Percentiles rank a stretch among this genome's conserved stretches.
Evolutionary conservation across 352 stramenopile species (phyloP).

Genomic region (Discostella stelligera): DNA sequence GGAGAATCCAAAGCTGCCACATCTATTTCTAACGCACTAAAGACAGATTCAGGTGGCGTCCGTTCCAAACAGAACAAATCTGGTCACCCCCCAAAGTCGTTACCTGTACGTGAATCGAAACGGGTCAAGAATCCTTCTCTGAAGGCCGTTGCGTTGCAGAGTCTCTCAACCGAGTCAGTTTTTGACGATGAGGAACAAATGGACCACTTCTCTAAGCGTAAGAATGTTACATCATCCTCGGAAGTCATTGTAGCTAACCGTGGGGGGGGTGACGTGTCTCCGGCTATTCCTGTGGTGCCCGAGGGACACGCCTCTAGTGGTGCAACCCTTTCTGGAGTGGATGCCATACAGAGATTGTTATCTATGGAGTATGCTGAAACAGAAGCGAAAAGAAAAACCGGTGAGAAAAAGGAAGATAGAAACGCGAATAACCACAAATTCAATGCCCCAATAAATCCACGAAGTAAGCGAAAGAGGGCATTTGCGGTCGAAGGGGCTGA

Average conservation of each 20-base stretch:
- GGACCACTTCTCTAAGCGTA: slow-evolving; percentile 7
- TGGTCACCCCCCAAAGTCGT: slow-evolving; percentile 10
- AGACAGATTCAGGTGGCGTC: slow-evolving; percentile 3
- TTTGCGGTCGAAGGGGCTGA: neutral
- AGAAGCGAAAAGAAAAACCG: neutral
- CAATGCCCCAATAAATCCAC: neutral
- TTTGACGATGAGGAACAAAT: slow-evolving; percentile 13
- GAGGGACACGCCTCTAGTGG: slow-evolving; percentile 14
- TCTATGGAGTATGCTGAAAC: neutral
- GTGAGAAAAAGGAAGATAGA: too few relatives aligned
- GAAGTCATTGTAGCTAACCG: neutral
- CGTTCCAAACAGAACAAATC: slow-evolving; percentile 11
- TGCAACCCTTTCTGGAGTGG: neutral
- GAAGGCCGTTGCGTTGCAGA: slow-evolving; percentile 1
- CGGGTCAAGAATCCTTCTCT: slow-evolving; percentile 13
- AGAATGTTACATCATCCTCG: slow-evolving; percentile 3
- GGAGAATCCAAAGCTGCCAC: slow-evolving; percentile 11
- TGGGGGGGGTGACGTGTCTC: neutral
- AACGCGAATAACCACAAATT: neutral
- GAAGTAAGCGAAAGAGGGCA: neutral
- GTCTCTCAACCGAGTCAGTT: slow-evolving; percentile 16
- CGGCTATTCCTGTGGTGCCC: slow-evolving; percentile 24
- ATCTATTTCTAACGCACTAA: slow-evolving; percentile 6
- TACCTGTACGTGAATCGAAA: slow-evolving; percentile 9
- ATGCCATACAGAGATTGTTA: neutral